Base-by-base conservation (phyloP, 1,284 basidiomycete genomes). In the Earliella scabrosa region DNA sequence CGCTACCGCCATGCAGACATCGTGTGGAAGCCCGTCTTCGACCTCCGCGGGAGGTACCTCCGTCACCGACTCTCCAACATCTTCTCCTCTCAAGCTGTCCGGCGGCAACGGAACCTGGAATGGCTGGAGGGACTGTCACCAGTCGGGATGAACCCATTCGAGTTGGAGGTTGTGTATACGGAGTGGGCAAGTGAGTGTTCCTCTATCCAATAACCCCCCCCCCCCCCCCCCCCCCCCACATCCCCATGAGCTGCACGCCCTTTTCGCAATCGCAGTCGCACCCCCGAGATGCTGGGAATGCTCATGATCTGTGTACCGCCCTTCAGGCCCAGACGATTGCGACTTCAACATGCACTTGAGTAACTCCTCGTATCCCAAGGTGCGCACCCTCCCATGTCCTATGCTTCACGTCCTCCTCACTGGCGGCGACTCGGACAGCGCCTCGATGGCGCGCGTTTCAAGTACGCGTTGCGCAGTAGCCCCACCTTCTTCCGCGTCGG, bases 281-380 rank as follows among this genome's bases (percentile, higher is more conserved):
- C 29, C 13, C 29, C 7, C 29, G 29, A 31, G 29, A 13, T 13
- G 29, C 6, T 13, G 6, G 29, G 13, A 13, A 31, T 31, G 29
- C 13, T 31, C 7, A 7, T 13, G 29, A 14, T 9, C 18, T n/a
- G 26, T 26, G 35, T n/a, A 49, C 45, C 9, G 16, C 43, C 21
- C 26, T n/a, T n/a, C 49, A 87, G 88, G 78, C 54, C 68, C 85
- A 9, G 88, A 91, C 62, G 89, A 92, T 48, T 79, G 79, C 46
- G 90, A 92, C 71, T 85, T 85, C 68, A 82, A 88, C 66, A 71
- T 80, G 14, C 90, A 92, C 67, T 75, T 92, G 53, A 89, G 86
- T 66, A 92, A 92, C 66, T 91, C 88, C 0, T 85, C 82, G 57
- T 92, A 92, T 60, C 82, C 87, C 2, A 90, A 90, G 78, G 87